Evolutionary conservation across 1,139 yeast species (phyloP), one percentile per base, ranked within the genome.

Genomic region (Magnusiomyces ingens): DNA sequence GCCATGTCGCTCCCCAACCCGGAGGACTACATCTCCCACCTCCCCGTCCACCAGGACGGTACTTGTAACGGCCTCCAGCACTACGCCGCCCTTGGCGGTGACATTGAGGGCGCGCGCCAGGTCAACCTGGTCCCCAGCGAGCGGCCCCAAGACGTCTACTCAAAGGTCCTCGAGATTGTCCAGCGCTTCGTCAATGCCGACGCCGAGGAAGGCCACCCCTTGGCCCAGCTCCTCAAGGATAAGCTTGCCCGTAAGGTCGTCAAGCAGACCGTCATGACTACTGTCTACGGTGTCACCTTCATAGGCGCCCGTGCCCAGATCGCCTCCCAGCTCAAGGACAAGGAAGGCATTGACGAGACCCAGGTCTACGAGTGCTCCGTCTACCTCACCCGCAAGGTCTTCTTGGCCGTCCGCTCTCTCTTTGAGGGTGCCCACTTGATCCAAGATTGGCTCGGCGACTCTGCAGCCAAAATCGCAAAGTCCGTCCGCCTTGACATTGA

Each of bases 241-340:
- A 78, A 81, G 59, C 79, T 93, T 57, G 79, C 84, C 22, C 79
- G 99, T 64, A 91, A 91, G 67, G 85, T 93, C 49, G 96, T 93
- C 49, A 93, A 93, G 68, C 98, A 93, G 69, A 89, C 99, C 0
- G 99, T 93, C 35, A 93, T 93, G 99, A 93, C 99, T 1, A 91
- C 90, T 64, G 99, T 93, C 45, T 93, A 94, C 67, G 99, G 99
- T 62, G 99, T 93, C 12, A 93, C 99, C 0, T 89, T 80, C 67
- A 80, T 89, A 58, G 99, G 99, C 18, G 99, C 98, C 0, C 80
- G 89, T 29, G 84, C 83, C 3, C 99, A 93, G 72, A 89, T 93
- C 63, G 65, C 70, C 32, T 62, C 64, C 51, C 71, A 73, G 55
- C 73, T 71, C 63, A 73, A 70, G 60, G 79, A 67, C 67, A 71